A percentile compares a stretch with the other conserved stretches of the same genome.
These are phyloP conservation scores for Aechmea fasciata DNA, from an alignment of 176 grass and related monocot genomes.

Conservation along the genomic window DNA sequence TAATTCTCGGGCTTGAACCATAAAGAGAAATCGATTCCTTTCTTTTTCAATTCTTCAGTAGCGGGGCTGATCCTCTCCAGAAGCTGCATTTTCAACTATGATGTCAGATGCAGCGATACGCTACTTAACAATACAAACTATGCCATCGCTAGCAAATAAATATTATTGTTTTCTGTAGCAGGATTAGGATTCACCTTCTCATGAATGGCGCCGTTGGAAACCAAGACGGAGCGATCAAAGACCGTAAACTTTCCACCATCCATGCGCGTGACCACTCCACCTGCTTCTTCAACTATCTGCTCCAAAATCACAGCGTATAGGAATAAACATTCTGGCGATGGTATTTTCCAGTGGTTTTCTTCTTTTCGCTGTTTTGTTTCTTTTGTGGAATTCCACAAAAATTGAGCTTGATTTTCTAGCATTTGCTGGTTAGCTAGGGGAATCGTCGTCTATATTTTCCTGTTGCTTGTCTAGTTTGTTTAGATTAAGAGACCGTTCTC, in stretches of 20 bases:
- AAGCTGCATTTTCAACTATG: constrained; percentile 45
- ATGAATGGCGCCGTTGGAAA: constrained; percentile 68
- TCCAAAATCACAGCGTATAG: constrained; percentile 7
- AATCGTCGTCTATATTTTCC: too few species aligned
- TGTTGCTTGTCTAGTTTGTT: too few species aligned
- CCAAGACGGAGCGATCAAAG: constrained; percentile 91
- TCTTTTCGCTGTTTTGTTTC: not conserved
- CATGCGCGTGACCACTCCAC: constrained; percentile 73
- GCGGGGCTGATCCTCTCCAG: constrained; percentile 66
- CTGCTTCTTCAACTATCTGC: constrained; percentile 96
- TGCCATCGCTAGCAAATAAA: not conserved
- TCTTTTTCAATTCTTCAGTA: constrained; percentile 89
- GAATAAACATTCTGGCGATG: constrained; percentile 11
- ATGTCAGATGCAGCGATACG: not conserved
- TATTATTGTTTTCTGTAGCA: constrained; percentile 12
- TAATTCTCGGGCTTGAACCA: constrained; percentile 89
- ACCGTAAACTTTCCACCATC: constrained; percentile 86
- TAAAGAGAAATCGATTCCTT: constrained; percentile 86
- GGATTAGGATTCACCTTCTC: constrained; percentile 39
- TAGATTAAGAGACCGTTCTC: too few species aligned
- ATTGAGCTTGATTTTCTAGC: too few species aligned
- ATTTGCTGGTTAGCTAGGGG: too few species aligned
- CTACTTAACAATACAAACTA: not conserved
- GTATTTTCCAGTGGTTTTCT: not conserved
- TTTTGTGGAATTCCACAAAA: not conserved